These are phyloP conservation scores for Peniophora sp. DNA, from an alignment of 1,284 basidiomycete species.

Conservation along the genomic window DNA sequence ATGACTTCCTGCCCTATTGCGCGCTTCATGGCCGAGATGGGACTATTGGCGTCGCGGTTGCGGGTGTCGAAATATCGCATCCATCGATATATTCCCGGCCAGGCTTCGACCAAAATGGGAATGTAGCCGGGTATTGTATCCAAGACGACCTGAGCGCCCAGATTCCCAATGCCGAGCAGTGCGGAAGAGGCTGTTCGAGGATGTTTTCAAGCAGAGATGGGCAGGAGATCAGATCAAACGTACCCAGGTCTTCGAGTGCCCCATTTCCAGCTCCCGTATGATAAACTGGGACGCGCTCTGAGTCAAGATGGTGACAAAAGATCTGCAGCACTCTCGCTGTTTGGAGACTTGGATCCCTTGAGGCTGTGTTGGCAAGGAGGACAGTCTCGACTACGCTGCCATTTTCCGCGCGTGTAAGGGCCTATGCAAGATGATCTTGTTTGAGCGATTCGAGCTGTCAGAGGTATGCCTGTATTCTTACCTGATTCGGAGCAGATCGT, in stretches of 20 bases:
- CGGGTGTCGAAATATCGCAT: slow-evolving; percentile 23
- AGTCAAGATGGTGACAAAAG: slow-evolving; percentile 21
- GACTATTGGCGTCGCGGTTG: slow-evolving; percentile 5
- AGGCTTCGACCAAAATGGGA: slow-evolving; percentile 18
- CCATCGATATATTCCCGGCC: slow-evolving; percentile 31
- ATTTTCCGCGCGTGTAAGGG: too few species aligned
- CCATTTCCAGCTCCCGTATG: too few species aligned
- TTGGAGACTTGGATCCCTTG: slow-evolving; percentile 1
- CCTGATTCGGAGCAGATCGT: too few species aligned
- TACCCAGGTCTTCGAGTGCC: slow-evolving; percentile 13
- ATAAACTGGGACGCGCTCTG: too few species aligned
- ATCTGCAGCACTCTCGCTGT: slow-evolving; percentile 4
- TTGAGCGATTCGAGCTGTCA: too few species aligned
- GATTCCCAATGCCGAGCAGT: slow-evolving; percentile 25
- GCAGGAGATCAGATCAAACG: slow-evolving; percentile 8
- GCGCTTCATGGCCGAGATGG: slow-evolving; percentile 8
- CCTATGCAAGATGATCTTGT: too few species aligned
- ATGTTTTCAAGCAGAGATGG: slow-evolving; percentile 7
- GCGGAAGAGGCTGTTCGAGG: slow-evolving; percentile 23
- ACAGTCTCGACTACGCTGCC: too few species aligned
- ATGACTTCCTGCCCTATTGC: slow-evolving; percentile 22
- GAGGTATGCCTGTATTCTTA: too few species aligned
- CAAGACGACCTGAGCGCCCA: slow-evolving; percentile 17
- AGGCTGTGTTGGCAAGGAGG: too few species aligned
- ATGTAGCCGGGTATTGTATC: slow-evolving; percentile 12